A percentile compares a stretch with the other conserved stretches of the same genome.
Conservation (phyloP, 2,329 filamentous ascomycete genomes). For the Penicillium thymicola region DNA sequence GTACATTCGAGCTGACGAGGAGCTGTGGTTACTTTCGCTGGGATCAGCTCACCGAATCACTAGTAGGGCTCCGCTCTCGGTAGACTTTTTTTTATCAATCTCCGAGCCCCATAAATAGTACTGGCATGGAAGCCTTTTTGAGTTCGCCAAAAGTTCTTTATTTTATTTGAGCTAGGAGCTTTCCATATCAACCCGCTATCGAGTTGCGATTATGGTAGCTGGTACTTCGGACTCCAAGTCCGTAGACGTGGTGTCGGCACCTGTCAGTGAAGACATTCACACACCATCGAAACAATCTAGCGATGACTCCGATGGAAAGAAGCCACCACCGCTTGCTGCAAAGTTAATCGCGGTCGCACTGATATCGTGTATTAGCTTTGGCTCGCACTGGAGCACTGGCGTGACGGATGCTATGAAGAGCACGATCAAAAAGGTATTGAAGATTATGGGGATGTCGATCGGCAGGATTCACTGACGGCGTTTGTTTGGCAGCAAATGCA, state of each 20-base stretch:
- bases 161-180: neutral
- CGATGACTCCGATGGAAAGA: conserved; percentile 16
- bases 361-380: conserved; percentile 53
- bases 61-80: neutral
- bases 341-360: conserved; percentile 47
- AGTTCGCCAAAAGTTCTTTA: neutral
- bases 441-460: neutral
- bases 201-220: neutral
- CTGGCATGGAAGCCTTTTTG: neutral
- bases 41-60: neutral
- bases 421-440: conserved; percentile 54
- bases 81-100: conserved; percentile 7
- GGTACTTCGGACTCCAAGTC: conserved; percentile 9
- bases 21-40: neutral
- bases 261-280: neutral
- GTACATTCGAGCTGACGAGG: neutral
- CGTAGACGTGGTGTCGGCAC: conserved; percentile 1
- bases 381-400: conserved; percentile 58
- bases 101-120: conserved; percentile 1
- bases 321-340: conserved; percentile 27
- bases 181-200: neutral
- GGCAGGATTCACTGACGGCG: neutral
- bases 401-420: conserved; percentile 61
- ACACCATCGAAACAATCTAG: neutral
- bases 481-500: conserved; percentile 43